Conservation (phyloP, 371 early-diverging fungal species). For the Mucor sp. region DNA sequence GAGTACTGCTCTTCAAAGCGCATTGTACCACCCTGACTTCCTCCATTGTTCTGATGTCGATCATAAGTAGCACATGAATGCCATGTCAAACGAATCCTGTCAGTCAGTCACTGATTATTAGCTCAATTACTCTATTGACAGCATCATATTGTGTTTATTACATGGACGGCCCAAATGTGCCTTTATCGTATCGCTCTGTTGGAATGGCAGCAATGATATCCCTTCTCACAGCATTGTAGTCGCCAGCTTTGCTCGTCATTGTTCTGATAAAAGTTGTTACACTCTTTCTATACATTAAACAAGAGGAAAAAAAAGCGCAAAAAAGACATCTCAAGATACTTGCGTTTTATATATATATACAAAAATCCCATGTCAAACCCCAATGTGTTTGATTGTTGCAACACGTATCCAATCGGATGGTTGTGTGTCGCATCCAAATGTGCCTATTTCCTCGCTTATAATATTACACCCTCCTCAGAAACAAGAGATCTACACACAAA, state of each 20-base stretch:
- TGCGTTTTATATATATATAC: background rate
- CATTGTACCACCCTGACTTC: conserved; percentile 83
- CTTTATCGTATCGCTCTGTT: conserved; percentile 74
- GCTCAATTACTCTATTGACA: background rate
- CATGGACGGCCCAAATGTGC: conserved; percentile 77
- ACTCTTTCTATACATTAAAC: background rate
- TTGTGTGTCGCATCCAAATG: background rate
- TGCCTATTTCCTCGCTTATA: background rate
- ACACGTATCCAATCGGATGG: background rate
- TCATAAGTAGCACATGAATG: conserved; percentile 81
- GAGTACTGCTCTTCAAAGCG: conserved; percentile 60
- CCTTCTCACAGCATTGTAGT: conserved; percentile 48
- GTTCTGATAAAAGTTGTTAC: background rate
- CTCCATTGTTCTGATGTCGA: conserved; percentile 66
- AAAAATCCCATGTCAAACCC: background rate
- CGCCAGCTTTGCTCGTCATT: conserved; percentile 16
- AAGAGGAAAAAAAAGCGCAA: background rate
- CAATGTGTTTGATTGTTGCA: background rate
- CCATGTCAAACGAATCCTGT: conserved; percentile 76
- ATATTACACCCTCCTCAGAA: background rate
- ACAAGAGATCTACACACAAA: background rate
- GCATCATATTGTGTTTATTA: conserved; percentile 5
- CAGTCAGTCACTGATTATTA: background rate
- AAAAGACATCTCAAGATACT: background rate
- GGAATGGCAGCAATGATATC: conserved; percentile 59